Evolutionary conservation across 2,329 filamentous ascomycete species (phyloP).

Genomic region (Aspergillus floridensis): DNA sequence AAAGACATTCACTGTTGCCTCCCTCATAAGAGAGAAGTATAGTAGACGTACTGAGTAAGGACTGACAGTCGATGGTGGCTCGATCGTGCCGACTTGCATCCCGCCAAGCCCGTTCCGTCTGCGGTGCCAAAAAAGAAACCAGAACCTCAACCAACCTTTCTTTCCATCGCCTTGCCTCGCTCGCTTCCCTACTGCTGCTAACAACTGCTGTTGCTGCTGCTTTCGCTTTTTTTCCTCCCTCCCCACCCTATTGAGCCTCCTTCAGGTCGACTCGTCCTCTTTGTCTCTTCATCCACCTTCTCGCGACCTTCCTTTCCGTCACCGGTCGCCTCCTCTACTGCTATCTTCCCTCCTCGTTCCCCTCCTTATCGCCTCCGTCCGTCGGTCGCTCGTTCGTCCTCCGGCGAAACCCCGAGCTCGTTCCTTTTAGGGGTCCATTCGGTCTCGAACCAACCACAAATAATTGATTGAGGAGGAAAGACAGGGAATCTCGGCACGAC

Average conservation of each 20-base stretch:
- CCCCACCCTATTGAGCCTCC: neutral
- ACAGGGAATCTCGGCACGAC: neutral
- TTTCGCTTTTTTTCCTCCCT: neutral
- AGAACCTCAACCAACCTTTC: neutral
- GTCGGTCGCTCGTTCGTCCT: constrained; percentile 6
- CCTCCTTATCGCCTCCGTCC: constrained; percentile 3
- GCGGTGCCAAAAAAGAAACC: constrained; percentile 3
- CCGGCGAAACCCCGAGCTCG: neutral
- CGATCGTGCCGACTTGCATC: constrained; percentile 2
- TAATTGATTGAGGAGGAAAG: neutral
- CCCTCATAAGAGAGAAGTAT: neutral
- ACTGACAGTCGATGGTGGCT: neutral
- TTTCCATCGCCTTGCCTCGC: neutral
- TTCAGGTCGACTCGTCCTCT: neutral
- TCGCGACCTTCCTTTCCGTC: neutral
- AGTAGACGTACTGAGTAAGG: no score
- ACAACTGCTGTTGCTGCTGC: neutral
- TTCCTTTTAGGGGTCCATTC: neutral
- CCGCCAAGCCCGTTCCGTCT: constrained; percentile 15
- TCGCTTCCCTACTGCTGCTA: neutral
- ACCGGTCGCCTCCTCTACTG: neutral
- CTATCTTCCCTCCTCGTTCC: neutral
- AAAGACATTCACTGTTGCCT: neutral
- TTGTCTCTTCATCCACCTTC: neutral
- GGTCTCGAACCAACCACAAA: neutral